Percentiles rank a stretch among this genome's conserved stretches.
Conservation (phyloP, 2,329 filamentous ascomycete species). For the Colletotrichum filicis region DNA sequence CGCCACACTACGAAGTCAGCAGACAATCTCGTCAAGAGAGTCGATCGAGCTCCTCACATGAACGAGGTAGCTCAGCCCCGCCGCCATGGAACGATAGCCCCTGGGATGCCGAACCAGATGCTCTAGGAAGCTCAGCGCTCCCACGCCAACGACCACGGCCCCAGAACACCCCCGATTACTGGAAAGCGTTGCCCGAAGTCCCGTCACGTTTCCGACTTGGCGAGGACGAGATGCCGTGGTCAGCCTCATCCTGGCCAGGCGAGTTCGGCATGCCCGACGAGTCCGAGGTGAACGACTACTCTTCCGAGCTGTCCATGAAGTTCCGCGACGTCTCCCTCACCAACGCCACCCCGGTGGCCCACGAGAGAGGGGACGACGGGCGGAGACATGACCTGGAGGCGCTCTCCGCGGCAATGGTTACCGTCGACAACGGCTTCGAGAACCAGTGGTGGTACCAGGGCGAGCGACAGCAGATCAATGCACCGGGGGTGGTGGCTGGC, state of each 20-base stretch:
- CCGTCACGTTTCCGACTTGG: constrained; percentile 55
- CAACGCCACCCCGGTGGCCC: neutral
- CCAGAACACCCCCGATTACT: constrained; percentile 41
- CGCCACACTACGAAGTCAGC: constrained; percentile 25
- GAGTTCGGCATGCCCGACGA: constrained; percentile 28
- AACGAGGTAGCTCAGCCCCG: constrained; percentile 61
- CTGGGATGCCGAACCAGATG: constrained; percentile 53
- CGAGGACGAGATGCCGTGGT: constrained; percentile 61
- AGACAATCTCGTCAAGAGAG: constrained; percentile 35
- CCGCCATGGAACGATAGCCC: constrained; percentile 59
- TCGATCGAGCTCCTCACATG: constrained; percentile 45
- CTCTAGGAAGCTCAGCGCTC: constrained; percentile 42
- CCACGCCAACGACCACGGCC: constrained; percentile 36
- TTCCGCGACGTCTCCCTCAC: constrained; percentile 27
- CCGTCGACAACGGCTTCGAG: constrained; percentile 68
- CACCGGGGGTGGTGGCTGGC: constrained; percentile 35
- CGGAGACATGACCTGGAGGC: constrained; percentile 54
- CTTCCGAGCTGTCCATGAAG: constrained; percentile 31
- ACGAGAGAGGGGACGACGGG: constrained; percentile 22
- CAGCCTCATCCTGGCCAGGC: constrained; percentile 47
- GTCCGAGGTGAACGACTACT: constrained; percentile 20
- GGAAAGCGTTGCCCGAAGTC: constrained; percentile 56
- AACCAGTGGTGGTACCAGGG: constrained; percentile 69
- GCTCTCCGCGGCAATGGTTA: constrained; percentile 64
- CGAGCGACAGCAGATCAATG: constrained; percentile 39